Percentiles rank a stretch among this genome's conserved stretches.
Evolutionary conservation across 2,329 filamentous ascomycete species (phyloP).

Genomic region (Apiospora aurea): DNA sequence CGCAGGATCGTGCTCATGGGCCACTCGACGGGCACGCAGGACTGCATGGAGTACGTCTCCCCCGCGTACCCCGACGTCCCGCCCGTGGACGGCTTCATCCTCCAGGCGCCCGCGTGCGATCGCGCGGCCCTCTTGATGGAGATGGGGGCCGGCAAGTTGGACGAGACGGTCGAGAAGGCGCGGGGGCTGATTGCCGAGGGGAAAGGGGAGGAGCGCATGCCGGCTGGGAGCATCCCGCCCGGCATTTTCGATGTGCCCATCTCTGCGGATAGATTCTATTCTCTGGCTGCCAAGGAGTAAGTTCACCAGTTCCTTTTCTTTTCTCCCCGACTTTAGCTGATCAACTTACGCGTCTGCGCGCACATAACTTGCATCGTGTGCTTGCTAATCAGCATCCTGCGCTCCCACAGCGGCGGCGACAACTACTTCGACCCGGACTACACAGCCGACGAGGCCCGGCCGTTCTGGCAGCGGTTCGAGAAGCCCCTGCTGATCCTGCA

Average conservation of each 20-base stretch:
- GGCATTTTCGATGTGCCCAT: constrained; percentile 52
- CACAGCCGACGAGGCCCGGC: constrained; percentile 56
- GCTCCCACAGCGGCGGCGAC: constrained; percentile 68
- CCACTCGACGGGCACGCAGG: constrained; percentile 67
- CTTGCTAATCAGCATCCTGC: background rate
- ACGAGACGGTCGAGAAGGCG: constrained; percentile 57
- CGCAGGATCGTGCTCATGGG: constrained; percentile 63
- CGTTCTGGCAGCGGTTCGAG: constrained; percentile 71
- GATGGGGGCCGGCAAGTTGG: constrained; percentile 51
- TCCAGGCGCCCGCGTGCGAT: constrained; percentile 84
- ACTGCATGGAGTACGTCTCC: constrained; percentile 62
- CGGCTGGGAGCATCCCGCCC: constrained; percentile 49
- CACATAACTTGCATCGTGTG: background rate
- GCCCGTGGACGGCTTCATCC: constrained; percentile 75
- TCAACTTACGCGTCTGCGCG: no score
- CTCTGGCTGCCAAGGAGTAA: constrained; percentile 58
- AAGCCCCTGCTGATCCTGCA: constrained; percentile 70
- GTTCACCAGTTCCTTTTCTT: no score
- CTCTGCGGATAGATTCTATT: constrained; percentile 61
- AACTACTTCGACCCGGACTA: constrained; percentile 49
- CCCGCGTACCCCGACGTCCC: constrained; percentile 51
- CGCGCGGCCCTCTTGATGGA: constrained; percentile 66
- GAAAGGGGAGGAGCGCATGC: constrained; percentile 61
- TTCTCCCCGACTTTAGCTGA: no score
- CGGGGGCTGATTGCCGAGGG: constrained; percentile 62